phyloP scores from a whole-genome alignment of 257 asterid species.

The Lithospermum erythrorhizon region DNA sequence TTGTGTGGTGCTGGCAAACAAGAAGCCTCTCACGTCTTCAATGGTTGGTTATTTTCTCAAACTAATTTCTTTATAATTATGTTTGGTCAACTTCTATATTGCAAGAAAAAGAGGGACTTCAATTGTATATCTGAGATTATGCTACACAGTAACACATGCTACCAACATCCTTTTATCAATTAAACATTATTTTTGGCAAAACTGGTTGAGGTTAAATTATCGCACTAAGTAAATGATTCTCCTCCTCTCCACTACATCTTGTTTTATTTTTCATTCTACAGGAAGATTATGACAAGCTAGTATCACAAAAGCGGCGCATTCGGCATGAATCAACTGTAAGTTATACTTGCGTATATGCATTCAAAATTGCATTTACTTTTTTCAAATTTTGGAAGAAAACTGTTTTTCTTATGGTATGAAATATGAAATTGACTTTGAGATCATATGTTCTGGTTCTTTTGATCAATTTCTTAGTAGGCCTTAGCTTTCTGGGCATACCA shows the following conservation, averaged over 20 bases:
- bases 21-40: conserved; percentile 77
- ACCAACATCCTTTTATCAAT: not conserved
- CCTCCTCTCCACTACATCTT: not conserved
- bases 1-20: conserved; percentile 83
- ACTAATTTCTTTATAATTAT: not conserved
- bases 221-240: too few species aligned
- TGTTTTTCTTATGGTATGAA: too few species aligned
- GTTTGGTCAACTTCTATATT: not conserved
- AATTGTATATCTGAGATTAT: not conserved
- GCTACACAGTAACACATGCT: not conserved
- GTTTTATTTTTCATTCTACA: conserved; percentile 25
- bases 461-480: not conserved
- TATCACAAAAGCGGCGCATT: conserved; percentile 55
- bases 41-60: conserved; percentile 36
- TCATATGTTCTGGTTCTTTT: not conserved
- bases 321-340: conserved; percentile 92
- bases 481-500: not conserved
- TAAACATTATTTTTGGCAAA: not conserved
- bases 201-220: not conserved
- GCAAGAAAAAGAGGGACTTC: not conserved
- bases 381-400: not conserved
- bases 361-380: conserved; percentile 4
- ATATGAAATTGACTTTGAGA: not conserved
- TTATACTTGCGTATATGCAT: conserved; percentile 13
- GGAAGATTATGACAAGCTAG: conserved; percentile 76